Conservation (phyloP, 2,329 filamentous ascomycete species). For the Colletotrichum cereale region DNA sequence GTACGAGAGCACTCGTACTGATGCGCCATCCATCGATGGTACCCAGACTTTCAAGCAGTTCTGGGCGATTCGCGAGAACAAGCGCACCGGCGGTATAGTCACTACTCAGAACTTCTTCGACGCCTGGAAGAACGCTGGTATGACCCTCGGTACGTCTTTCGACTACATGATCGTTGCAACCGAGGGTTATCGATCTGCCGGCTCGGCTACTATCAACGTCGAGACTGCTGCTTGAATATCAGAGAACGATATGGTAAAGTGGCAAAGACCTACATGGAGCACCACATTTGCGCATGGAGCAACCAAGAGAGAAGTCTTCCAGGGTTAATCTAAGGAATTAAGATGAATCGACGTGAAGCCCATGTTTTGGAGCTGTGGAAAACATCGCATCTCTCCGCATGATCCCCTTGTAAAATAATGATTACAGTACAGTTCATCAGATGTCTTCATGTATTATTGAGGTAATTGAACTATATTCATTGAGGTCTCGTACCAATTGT, state of each 20-base stretch:
- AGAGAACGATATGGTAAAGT: not conserved
- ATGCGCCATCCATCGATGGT: constrained; percentile 62
- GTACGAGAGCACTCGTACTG: constrained; percentile 51
- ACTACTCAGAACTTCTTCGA: constrained; percentile 64
- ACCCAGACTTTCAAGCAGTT: constrained; percentile 65
- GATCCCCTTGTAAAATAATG: not conserved
- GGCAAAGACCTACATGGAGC: rapidly evolving
- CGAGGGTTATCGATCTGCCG: constrained; percentile 65
- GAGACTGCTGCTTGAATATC: constrained; percentile 36
- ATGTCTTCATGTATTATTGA: no score
- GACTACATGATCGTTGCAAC: constrained; percentile 69
- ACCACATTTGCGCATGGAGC: not conserved
- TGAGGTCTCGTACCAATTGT: no score
- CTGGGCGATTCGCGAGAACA: constrained; percentile 63
- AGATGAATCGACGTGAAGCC: not conserved
- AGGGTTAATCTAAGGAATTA: not conserved
- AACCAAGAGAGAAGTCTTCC: not conserved
- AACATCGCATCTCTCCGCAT: not conserved
- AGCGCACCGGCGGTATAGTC: constrained; percentile 64
- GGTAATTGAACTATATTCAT: no score
- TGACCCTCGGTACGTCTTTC: constrained; percentile 59
- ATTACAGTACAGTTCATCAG: constrained; percentile 1
- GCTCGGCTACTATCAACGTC: constrained; percentile 61
- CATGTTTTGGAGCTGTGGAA: not conserved
- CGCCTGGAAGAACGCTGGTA: constrained; percentile 63